Conservation (phyloP, 768 basidiomycete genomes). For the Mycena indigotica region DNA sequence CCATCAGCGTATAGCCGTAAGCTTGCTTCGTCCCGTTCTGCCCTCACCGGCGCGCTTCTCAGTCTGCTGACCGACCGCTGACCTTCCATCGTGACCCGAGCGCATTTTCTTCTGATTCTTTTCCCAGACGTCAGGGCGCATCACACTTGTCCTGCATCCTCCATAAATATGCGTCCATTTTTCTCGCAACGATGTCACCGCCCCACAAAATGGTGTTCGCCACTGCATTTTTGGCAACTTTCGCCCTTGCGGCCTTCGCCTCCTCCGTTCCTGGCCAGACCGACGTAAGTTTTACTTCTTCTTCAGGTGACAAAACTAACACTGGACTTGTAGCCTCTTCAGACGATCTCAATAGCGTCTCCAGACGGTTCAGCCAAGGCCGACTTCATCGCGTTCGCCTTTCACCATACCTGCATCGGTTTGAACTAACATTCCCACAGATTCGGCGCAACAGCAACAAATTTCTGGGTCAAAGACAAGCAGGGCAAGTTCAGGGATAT, state of each 20-base stretch:
- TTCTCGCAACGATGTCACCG: background rate
- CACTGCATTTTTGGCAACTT: constrained; percentile 8
- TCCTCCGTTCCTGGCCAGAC: background rate
- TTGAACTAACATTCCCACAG: constrained; percentile 1
- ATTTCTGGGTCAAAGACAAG: constrained; percentile 53
- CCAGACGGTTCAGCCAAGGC: constrained; percentile 46
- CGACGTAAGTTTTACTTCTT: constrained; percentile 8
- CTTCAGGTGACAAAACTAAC: background rate
- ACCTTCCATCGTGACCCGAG: constrained; percentile 20
- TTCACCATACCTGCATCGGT: background rate
- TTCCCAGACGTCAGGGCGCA: constrained; percentile 13
- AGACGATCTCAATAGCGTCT: constrained; percentile 33
- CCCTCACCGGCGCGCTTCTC: background rate
- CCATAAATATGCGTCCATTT: background rate
- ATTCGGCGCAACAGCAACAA: constrained; percentile 45
- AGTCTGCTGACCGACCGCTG: constrained; percentile 12
- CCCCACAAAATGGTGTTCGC: constrained; percentile 15
- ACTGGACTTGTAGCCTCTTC: constrained; percentile 29
- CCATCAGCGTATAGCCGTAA: too few relatives aligned
- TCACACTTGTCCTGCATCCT: constrained; percentile 4
- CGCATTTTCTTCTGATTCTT: background rate
- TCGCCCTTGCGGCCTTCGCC: constrained; percentile 11
- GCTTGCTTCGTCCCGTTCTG: background rate
- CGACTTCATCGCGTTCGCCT: constrained; percentile 39
- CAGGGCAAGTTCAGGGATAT: constrained; percentile 47